Evolutionary conservation across 495 filamentous ascomycete genomes (phyloP), one percentile per base, ranked within the genome.

Genomic region (Chlorociboria aeruginascens): DNA sequence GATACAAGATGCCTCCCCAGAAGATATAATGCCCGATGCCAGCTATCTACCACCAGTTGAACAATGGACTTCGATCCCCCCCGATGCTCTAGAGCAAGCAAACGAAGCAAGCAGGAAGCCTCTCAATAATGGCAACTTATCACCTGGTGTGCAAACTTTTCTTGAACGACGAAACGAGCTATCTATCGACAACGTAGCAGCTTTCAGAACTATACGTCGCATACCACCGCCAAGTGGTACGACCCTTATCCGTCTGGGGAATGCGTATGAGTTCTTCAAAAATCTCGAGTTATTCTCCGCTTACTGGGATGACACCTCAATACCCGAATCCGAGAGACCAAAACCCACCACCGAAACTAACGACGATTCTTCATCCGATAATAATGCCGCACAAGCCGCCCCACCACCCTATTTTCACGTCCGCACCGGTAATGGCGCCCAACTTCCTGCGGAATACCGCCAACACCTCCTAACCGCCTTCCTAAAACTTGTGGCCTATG

Each of bases 401-500:
- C 41, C 48, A 28, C 29, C 41, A 10, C 34, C 40, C 35, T 52
- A 61, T 32, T 43, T 50, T 9, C 51, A 58, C 17, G 13, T 42
- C n/a, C 57, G 52, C 28, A 46, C 50, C 6, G 73, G 71, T 7
- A 64, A 76, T 13, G 86, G 86, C 14, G 54, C 66, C 8, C 76
- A 85, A 48, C 89, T 93, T 79, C 89, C 89, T 3, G 67, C 81
- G 14, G 79, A 83, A 37, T 77, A 78, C 52, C 84, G 86, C 28
- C 75, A 84, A 33, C 79, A 83, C 31, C 71, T 81, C 11, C 62
- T 93, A 30, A 69, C 76, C 8, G 72, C 78, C 11, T 84, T 95
- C 49, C 63, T 92, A 30, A 89, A 94, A 65, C 76, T 85, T 37
- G 76, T 83, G 0, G 74, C 80, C 7, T 93, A 86, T 74, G 78